A percentile compares a stretch with the other conserved stretches of the same genome.
Conservation (phyloP, 2,329 filamentous ascomycete genomes). For the Proliferodiscus dingleyae region DNA sequence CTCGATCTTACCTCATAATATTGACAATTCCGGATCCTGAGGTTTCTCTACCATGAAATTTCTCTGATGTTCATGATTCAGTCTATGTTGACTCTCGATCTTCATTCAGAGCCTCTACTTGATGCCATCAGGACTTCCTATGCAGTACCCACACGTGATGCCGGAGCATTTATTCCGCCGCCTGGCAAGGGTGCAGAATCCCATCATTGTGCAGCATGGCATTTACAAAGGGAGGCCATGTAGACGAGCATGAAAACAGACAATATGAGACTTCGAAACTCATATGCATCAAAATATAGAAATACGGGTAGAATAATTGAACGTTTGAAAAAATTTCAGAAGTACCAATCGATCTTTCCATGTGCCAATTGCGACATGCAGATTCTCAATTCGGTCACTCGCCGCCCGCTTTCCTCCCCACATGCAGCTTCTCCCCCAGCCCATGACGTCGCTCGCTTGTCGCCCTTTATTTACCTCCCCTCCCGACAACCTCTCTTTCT, state of each 20-base stretch:
- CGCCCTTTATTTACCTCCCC: neutral
- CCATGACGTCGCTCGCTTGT: neutral
- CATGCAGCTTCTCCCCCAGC: too few species aligned
- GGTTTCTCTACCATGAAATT: too few species aligned
- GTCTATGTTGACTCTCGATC: too few species aligned
- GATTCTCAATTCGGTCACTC: neutral
- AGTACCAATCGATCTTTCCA: neutral
- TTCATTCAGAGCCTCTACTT: too few species aligned
- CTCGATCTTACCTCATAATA: too few species aligned
- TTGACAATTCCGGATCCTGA: too few species aligned
- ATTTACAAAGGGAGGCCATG: too few species aligned
- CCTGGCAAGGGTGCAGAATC: neutral
- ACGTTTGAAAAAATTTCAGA: neutral
- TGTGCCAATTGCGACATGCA: neutral
- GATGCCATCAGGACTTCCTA: too few species aligned
- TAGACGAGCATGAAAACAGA: too few species aligned
- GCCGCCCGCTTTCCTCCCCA: neutral
- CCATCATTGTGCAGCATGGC: neutral
- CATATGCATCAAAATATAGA: neutral
- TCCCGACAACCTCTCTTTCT: neutral
- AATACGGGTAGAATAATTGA: neutral
- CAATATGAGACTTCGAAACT: neutral
- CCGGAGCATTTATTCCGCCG: neutral
- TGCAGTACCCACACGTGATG: neutral
- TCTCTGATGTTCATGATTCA: too few species aligned